Base-by-base conservation (phyloP, 2,329 filamentous ascomycete genomes). In the Verticillium klebahnii region DNA sequence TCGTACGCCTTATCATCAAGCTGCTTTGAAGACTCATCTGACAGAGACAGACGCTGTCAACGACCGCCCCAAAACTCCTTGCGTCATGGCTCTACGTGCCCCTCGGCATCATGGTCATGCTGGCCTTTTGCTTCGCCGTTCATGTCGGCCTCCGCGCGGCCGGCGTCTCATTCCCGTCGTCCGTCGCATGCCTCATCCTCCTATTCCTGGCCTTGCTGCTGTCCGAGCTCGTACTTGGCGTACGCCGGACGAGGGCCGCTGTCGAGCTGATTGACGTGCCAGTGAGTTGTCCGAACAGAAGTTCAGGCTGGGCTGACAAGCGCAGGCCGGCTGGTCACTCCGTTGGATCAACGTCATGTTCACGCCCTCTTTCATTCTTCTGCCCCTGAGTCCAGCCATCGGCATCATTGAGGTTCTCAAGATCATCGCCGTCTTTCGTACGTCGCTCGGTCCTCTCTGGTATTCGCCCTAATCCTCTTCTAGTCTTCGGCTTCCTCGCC, bases 331-430 rank as follows among this genome's bases (percentile, higher is more conserved):
- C 8, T 87, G 84, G 79, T 79, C 82, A 6, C 73, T 87, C 31
- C 78, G 80, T 54, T 87, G 84, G 77, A 85, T 87, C 67, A 85
- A 81, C 61, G 73, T 86, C 58, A 80, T 85, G 66, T 87, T 87
- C 66, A 84, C 81, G 2, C 85, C 84, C 9, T 81, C 83, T 0
- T 88, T 88, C 72, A 78, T 87, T 8, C 75, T 85, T 32, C 73
- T 88, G 0, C 84, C 85, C 7, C 74, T 88, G 2, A 86, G 83
- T 65, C 79, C 83, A 1, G 66, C 78, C 0, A 83, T 87, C 19
- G 78, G 82, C 23, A 78, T 79, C 1, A 67, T 77, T 0, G 85
- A 88, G 67, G 82, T 87, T 14, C 77, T 78, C 45, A 85, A 86
- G 68, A 85, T 87, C 50, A 84, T 87, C 63, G 82, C 75, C 29